A percentile compares a stretch with the other conserved stretches of the same genome.
Conservation (phyloP, 2,329 filamentous ascomycete genomes). For the Sclerotinia borealis region DNA sequence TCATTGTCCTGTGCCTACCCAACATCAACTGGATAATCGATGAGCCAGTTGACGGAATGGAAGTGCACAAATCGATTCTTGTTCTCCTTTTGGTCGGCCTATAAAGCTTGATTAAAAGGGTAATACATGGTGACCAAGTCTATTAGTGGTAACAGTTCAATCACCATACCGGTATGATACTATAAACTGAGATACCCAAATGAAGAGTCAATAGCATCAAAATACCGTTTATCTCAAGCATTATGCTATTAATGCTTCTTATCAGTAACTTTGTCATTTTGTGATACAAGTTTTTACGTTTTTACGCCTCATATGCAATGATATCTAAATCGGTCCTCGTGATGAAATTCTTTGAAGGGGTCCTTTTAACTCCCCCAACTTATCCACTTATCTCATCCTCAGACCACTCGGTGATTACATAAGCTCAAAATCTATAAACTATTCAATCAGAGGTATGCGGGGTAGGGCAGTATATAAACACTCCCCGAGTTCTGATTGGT, state of each 20-base stretch:
- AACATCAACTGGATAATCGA: not conserved
- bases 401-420: no score
- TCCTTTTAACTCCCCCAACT: not conserved
- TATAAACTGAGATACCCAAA: not conserved
- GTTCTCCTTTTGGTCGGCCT: not conserved
- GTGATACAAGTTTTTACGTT: not conserved
- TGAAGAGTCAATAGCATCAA: not conserved
- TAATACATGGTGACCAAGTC: not conserved
- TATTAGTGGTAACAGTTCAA: not conserved
- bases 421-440: no score
- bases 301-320: not conserved
- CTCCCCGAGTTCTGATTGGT: no score
- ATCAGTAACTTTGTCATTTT: not conserved
- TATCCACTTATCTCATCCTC: no score
- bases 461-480: no score
- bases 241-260: not conserved
- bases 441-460: no score
- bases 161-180: not conserved
- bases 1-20: not conserved
- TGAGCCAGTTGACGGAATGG: not conserved
- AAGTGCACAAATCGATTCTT: not conserved
- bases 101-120: not conserved
- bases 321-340: conserved; percentile 6
- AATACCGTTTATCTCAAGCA: not conserved
- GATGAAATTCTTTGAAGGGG: not conserved